A percentile compares a stretch with the other conserved stretches of the same genome.
These are phyloP conservation scores for Ascomycota sp. DNA, from an alignment of 2,329 filamentous ascomycete genomes.

Conservation along the genomic window DNA sequence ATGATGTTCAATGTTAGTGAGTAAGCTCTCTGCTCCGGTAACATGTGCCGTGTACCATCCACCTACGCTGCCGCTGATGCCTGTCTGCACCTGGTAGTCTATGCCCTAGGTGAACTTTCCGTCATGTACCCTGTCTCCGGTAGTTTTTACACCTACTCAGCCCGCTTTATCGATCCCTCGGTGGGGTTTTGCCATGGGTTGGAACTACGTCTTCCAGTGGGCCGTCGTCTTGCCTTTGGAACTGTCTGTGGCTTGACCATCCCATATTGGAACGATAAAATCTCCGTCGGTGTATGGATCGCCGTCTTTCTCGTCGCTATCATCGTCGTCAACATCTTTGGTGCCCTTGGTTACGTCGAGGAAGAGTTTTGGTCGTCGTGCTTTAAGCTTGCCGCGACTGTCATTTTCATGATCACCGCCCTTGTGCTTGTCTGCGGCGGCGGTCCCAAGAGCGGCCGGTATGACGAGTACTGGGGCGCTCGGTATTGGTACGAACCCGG, in stretches of 20 bases:
- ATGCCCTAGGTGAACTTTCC: constrained; percentile 36
- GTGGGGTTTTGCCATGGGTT: constrained; percentile 34
- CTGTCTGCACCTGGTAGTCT: constrained; percentile 12
- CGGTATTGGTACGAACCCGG: constrained; percentile 20
- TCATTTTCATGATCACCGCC: constrained; percentile 25
- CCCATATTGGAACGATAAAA: constrained; percentile 25
- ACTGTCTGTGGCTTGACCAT: constrained; percentile 29
- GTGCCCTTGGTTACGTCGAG: constrained; percentile 25
- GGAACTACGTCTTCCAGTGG: constrained; percentile 29
- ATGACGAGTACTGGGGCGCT: constrained; percentile 19
- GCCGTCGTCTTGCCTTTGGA: constrained; percentile 25
- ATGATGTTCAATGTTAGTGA: constrained; percentile 30
- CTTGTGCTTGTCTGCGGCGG: constrained; percentile 34
- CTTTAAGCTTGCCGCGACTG: constrained; percentile 31
- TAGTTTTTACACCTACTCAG: constrained; percentile 37
- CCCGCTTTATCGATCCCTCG: constrained; percentile 37
- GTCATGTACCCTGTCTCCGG: constrained; percentile 38
- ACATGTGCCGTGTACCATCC: not conserved
- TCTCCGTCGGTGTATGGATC: constrained; percentile 27
- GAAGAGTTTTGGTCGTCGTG: constrained; percentile 32
- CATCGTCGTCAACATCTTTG: constrained; percentile 27
- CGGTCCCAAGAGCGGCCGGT: constrained; percentile 22
- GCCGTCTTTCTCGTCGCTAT: constrained; percentile 27
- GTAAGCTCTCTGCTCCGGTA: constrained; percentile 1
- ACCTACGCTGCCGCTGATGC: not conserved